phyloP scores from a whole-genome alignment of 164 flowering plant genomes.

The Akebia trifoliata region DNA sequence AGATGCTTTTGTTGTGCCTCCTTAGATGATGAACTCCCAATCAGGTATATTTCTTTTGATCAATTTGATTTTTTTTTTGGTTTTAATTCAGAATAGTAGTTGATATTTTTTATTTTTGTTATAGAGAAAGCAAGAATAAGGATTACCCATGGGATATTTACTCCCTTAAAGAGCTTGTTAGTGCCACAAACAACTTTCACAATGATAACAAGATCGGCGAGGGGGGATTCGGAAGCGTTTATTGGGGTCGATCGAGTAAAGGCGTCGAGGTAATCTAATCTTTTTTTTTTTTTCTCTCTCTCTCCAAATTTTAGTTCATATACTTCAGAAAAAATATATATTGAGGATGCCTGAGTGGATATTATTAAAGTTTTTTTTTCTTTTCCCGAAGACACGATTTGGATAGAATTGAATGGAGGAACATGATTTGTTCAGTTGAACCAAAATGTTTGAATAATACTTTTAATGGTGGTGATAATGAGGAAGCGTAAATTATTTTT shows the following conservation, averaged over 20 bases:
- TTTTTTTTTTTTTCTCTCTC: not conserved
- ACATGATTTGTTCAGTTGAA: no score
- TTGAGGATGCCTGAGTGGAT: no score
- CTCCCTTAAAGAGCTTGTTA: conserved; percentile 56
- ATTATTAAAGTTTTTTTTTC: no score
- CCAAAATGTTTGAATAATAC: no score
- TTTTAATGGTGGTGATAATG: no score
- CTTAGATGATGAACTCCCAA: conserved; percentile 10
- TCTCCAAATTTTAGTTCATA: no score
- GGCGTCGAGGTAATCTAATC: conserved; percentile 49
- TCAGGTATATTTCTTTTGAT: conserved; percentile 19
- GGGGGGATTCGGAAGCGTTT: conserved; percentile 78
- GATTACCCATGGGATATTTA: conserved; percentile 67
- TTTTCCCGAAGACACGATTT: no score
- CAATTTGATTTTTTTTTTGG: not conserved
- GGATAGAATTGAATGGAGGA: no score
- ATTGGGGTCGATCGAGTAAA: conserved; percentile 66
- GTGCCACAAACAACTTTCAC: conserved; percentile 67
- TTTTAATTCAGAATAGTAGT: not conserved
- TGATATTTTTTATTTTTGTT: not conserved
- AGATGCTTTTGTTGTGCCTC: conserved; percentile 30
- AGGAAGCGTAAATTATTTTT: no score
- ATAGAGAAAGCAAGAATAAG: conserved; percentile 22
- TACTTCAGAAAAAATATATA: no score
- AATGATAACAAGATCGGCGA: conserved; percentile 70